Evolutionary conservation across 495 filamentous ascomycete species (phyloP).

Genomic region (Collariella sp.): DNA sequence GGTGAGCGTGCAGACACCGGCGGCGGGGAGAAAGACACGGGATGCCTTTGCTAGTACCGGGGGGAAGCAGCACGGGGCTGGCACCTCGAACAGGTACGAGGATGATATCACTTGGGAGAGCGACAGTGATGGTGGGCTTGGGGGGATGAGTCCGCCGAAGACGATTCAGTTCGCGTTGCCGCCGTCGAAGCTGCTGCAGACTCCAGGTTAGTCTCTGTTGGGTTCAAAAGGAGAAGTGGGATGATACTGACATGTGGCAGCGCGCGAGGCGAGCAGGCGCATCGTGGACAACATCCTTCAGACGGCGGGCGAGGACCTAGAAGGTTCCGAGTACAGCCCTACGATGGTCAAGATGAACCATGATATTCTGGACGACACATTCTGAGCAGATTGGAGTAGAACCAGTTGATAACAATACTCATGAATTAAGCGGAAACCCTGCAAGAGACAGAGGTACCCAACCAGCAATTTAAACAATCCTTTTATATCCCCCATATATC

Average conservation of each 20-base stretch:
- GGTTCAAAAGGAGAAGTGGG: background rate
- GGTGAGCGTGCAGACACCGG: constrained; percentile 68
- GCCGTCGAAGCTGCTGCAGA: constrained; percentile 77
- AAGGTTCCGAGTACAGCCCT: constrained; percentile 58
- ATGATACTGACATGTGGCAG: constrained; percentile 33
- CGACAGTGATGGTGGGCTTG: constrained; percentile 49
- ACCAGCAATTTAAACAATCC: background rate
- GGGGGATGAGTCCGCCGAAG: constrained; percentile 81
- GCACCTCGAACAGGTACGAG: constrained; percentile 30
- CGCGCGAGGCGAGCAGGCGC: constrained; percentile 79
- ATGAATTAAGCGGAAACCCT: background rate
- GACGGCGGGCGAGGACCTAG: constrained; percentile 66
- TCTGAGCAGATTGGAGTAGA: constrained; percentile 33
- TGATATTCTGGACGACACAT: constrained; percentile 60
- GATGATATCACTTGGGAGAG: constrained; percentile 59
- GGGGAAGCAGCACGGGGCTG: constrained; percentile 6
- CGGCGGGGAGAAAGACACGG: constrained; percentile 34
- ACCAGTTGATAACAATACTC: background rate
- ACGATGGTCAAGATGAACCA: constrained; percentile 63
- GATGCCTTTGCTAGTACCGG: constrained; percentile 29
- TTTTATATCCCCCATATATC: background rate
- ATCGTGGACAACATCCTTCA: constrained; percentile 87
- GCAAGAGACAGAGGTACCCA: background rate
- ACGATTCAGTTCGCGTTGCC: constrained; percentile 96
- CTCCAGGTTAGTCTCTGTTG: constrained; percentile 56